Conservation (phyloP, 805 yeast genomes). For the Dipodascus albidus region DNA sequence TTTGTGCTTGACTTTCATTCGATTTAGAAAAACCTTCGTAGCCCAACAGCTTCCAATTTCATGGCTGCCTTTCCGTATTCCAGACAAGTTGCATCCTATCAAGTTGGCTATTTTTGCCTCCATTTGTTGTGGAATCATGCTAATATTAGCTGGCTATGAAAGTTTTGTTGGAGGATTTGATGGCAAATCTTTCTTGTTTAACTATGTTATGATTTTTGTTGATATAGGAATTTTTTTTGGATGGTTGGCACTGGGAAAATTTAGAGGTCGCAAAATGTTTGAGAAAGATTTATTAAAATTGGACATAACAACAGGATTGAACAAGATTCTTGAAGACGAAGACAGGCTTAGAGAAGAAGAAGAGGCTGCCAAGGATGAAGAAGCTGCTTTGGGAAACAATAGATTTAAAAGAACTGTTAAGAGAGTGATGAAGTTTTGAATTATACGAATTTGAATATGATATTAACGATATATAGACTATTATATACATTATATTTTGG, state of each 20-base stretch:
- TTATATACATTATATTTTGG: too few species aligned
- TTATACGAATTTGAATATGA: not conserved
- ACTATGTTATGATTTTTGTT: constrained; percentile 61
- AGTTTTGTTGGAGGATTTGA: constrained; percentile 66
- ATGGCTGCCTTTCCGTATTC: constrained; percentile 33
- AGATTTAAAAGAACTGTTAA: not conserved
- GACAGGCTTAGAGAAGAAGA: not conserved
- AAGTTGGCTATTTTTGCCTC: constrained; percentile 45
- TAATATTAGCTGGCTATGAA: constrained; percentile 54
- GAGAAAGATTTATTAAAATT: constrained; percentile 17
- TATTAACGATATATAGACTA: too few species aligned
- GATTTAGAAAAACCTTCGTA: constrained; percentile 48
- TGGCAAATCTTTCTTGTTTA: constrained; percentile 49
- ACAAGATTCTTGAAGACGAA: not conserved
- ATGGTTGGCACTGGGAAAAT: constrained; percentile 45
- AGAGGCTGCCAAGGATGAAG: not conserved
- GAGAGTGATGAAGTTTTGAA: not conserved
- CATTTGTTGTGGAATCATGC: constrained; percentile 42
- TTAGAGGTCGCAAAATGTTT: constrained; percentile 37
- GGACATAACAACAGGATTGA: not conserved
- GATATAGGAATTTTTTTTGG: constrained; percentile 35
- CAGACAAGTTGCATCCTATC: not conserved
- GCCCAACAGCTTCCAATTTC: constrained; percentile 40
- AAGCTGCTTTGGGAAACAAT: not conserved
- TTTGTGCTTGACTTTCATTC: constrained; percentile 46